Conservation (phyloP, 2,329 filamentous ascomycete species). For the Alternaria ventricosa region DNA sequence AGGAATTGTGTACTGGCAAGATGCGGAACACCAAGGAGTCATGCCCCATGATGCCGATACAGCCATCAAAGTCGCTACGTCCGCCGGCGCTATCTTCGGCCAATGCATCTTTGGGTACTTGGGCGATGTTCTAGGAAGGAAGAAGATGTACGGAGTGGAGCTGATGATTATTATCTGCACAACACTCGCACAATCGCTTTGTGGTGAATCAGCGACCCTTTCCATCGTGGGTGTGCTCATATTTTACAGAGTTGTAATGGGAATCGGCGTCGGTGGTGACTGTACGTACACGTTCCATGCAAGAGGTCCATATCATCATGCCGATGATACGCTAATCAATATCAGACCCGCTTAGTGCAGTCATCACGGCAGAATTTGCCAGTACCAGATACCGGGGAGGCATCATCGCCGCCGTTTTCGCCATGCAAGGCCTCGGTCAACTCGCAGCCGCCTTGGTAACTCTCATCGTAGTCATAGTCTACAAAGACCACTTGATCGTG, state of each 20-base stretch:
- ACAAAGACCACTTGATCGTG: slow-evolving; percentile 67
- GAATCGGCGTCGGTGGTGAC: slow-evolving; percentile 43
- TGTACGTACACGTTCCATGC: slow-evolving; percentile 45
- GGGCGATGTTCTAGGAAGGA: slow-evolving; percentile 78
- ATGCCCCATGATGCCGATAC: slow-evolving; percentile 75
- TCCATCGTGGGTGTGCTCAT: slow-evolving; percentile 50
- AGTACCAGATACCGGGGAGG: slow-evolving; percentile 85
- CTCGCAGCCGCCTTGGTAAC: slow-evolving; percentile 77
- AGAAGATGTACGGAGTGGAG: slow-evolving; percentile 77
- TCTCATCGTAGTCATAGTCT: slow-evolving; percentile 74
- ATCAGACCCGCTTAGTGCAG: slow-evolving; percentile 72
- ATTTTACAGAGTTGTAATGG: slow-evolving; percentile 52
- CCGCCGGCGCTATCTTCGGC: slow-evolving; percentile 81
- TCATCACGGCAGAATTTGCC: slow-evolving; percentile 87
- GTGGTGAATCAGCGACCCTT: slow-evolving; percentile 41
- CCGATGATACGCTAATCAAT: slow-evolving; percentile 1
- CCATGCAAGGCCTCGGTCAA: slow-evolving; percentile 86
- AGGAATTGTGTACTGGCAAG: slow-evolving; percentile 77
- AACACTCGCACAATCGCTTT: slow-evolving; percentile 49
- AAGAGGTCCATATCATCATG: neutral
- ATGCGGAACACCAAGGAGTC: slow-evolving; percentile 48
- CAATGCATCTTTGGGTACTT: slow-evolving; percentile 74
- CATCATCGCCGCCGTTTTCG: slow-evolving; percentile 87
- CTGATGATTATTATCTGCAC: slow-evolving; percentile 50
- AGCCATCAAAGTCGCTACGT: slow-evolving; percentile 85